A percentile compares a stretch with the other conserved stretches of the same genome.
phyloP scores from a whole-genome alignment of 2,329 filamentous ascomycete genomes.

The Calonectria pauciramosa region DNA sequence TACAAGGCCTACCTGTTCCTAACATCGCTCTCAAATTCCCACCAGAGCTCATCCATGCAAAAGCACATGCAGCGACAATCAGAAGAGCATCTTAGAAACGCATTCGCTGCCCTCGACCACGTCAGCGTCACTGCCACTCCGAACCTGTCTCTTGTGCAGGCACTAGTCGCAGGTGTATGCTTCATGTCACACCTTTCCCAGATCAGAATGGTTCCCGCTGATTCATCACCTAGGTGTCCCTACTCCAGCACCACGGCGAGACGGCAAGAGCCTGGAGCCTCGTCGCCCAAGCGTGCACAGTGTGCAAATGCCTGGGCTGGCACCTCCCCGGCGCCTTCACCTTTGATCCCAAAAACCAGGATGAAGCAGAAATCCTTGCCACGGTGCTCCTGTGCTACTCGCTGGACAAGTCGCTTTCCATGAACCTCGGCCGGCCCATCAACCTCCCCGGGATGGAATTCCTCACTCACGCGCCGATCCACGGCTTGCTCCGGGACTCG shows the following conservation, averaged over 20 bases:
- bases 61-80: not conserved
- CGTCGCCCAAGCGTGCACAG: not conserved
- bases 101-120: not conserved
- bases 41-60: not conserved
- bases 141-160: not conserved
- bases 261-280: not conserved
- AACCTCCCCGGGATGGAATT: not conserved
- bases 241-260: not conserved
- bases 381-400: not conserved
- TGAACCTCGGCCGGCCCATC: not conserved
- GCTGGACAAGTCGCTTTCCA: not conserved
- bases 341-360: not conserved
- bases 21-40: not conserved
- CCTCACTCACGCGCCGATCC: not conserved
- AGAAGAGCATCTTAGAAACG: not conserved
- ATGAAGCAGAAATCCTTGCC: not conserved
- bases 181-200: not conserved
- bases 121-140: not conserved
- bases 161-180: not conserved
- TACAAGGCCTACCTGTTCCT: not conserved
- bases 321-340: not conserved
- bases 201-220: not conserved
- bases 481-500: not conserved
- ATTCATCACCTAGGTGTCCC: not conserved
- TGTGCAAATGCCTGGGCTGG: not conserved